These are phyloP conservation scores for Lecanoromycetidae sp. DNA, from an alignment of 2,329 filamentous ascomycete species.

Conservation along the genomic window DNA sequence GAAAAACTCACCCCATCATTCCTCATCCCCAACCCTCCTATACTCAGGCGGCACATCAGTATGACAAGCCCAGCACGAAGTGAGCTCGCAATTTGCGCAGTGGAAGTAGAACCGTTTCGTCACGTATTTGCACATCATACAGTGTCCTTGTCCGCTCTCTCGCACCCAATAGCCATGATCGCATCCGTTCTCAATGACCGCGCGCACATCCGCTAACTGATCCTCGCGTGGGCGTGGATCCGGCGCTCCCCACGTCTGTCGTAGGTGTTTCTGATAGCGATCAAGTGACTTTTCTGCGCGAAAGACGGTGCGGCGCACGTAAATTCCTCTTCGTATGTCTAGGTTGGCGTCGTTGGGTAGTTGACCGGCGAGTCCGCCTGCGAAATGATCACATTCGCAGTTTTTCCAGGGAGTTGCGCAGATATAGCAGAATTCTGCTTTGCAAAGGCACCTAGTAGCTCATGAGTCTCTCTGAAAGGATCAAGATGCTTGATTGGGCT, in stretches of 20 bases:
- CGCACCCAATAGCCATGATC: not conserved
- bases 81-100: not conserved
- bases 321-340: not conserved
- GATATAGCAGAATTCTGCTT: not conserved
- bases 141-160: not conserved
- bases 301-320: not conserved
- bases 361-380: not conserved
- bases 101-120: not conserved
- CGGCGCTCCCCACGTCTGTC: not conserved
- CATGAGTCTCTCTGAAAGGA: not conserved
- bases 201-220: not conserved
- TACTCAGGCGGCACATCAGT: not conserved
- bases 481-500: not conserved
- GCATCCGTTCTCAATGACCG: not conserved
- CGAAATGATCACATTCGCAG: not conserved
- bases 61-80: not conserved
- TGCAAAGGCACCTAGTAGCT: not conserved
- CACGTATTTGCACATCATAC: not conserved
- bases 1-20: not conserved
- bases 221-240: not conserved
- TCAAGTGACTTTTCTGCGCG: not conserved
- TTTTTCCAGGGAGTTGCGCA: not conserved
- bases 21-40: not conserved
- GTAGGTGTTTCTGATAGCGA: not conserved
- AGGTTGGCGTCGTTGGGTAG: not conserved